Base-by-base conservation (phyloP, 352 stramenopile genomes). In the Globisporangium okanoganense region DNA sequence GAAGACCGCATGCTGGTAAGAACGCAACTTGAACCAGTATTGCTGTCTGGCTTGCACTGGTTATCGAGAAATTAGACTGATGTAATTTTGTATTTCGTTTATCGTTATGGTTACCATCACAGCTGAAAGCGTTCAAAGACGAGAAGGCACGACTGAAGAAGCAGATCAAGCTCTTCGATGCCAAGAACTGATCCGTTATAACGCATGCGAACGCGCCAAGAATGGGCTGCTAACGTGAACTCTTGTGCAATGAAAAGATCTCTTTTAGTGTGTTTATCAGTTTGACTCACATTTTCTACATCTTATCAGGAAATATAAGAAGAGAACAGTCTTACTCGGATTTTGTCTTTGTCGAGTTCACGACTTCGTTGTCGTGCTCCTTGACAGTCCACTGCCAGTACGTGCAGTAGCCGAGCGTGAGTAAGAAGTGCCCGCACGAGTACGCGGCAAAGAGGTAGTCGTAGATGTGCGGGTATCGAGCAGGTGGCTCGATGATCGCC, bases 71-170 rank as follows among this genome's bases (percentile, higher is more conserved):
- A 51, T 18, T 24, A 3, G 29, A 20, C 25, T 50, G 0, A 12
- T 56, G 10, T 43, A 10, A 29, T 27, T 41, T 24, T 33, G 40
- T 18, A 29, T 27, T 41, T 24, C 22, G 40, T 18, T n/a, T 29
- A 18, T 24, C 25, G 5, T 14, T 54, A 24, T 36, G 1, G 3
- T 16, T 9, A 20, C 14, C 10, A 20, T n/a, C 48, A 47, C 61
- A 94, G 85, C 43, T 90, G 40, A 76, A 93, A 76, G 84, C 82
- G 35, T 94, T 88, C 69, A 93, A 93, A 62, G 80, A 92, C 60
- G 86, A 95, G 62, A 95, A 95, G 61, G 73, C 82, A 22, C 75
- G 84, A 67, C 63, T 94, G 63, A 92, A 95, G 64, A 88, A 92
- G 66, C 76, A 95, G 66, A 80, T 95, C 60, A 90, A 91, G 67